Percentiles rank a stretch among this genome's conserved stretches.
Evolutionary conservation across 192 early-diverging fungal genomes (phyloP).

Genomic region (Entomortierella beljakovae): DNA sequence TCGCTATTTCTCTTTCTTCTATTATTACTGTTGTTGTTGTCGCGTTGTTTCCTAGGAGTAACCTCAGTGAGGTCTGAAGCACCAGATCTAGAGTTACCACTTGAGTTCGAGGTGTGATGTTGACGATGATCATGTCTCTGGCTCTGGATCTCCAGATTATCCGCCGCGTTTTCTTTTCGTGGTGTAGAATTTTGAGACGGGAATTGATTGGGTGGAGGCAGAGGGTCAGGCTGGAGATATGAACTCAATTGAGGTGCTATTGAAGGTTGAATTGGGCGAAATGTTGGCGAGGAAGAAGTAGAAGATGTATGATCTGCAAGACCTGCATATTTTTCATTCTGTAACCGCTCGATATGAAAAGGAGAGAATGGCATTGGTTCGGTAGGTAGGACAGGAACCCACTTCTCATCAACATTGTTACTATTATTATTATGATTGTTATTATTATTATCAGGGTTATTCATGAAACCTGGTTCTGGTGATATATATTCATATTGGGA

Average conservation of each 20-base stretch:
- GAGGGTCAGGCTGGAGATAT: not conserved
- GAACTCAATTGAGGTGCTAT: not conserved
- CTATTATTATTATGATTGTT: too few species aligned
- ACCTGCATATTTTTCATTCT: constrained; percentile 5
- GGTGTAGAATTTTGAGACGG: not conserved
- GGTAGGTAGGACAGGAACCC: not conserved
- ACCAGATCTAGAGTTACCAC: not conserved
- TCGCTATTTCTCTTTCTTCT: constrained; percentile 8
- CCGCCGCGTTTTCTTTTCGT: not conserved
- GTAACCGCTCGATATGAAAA: not conserved
- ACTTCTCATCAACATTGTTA: not conserved
- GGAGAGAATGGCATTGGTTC: constrained; percentile 11
- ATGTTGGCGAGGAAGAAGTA: constrained; percentile 5
- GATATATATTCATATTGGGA: too few species aligned
- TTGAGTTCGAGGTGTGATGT: not conserved
- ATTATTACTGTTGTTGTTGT: not conserved
- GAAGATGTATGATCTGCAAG: not conserved
- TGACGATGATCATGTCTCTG: constrained; percentile 1
- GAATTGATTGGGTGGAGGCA: not conserved
- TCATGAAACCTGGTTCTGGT: too few species aligned
- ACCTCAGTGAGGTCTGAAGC: not conserved
- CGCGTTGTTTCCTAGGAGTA: not conserved
- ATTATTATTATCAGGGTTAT: too few species aligned
- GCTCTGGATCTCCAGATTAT: constrained; percentile 20
- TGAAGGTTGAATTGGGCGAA: constrained; percentile 3